Percentiles rank a stretch among this genome's conserved stretches.
These are phyloP conservation scores for Cladosporium sp. DNA, from an alignment of 2,329 filamentous ascomycete species.

Conservation along the genomic window DNA sequence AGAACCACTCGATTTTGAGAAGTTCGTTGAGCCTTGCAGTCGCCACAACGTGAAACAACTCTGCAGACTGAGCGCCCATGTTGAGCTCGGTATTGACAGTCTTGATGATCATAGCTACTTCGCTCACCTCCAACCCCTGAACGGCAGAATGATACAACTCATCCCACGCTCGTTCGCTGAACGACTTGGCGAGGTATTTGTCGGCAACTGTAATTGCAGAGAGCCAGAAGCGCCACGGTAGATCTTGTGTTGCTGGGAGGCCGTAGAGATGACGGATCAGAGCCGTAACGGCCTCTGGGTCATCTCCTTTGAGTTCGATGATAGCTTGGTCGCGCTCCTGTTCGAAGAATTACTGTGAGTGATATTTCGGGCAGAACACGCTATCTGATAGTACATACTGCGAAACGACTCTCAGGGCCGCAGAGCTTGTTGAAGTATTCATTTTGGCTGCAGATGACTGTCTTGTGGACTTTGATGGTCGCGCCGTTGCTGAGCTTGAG, in stretches of 20 bases:
- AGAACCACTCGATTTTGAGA: too few relatives aligned
- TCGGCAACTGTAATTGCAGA: not conserved
- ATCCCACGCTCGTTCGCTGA: not conserved
- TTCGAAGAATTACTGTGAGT: not conserved
- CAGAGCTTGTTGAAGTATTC: conserved; percentile 3
- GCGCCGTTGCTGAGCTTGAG: not conserved
- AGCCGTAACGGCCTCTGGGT: not conserved
- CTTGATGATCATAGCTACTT: too few relatives aligned
- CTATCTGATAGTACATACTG: not conserved
- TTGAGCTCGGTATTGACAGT: too few relatives aligned
- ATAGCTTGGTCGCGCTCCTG: not conserved
- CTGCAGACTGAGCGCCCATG: too few relatives aligned
- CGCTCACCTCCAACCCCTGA: too few relatives aligned
- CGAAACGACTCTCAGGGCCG: not conserved
- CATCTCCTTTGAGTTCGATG: not conserved
- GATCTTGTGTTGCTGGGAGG: not conserved
- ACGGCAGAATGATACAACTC: too few relatives aligned
- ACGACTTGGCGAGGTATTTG: not conserved
- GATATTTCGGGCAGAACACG: not conserved
- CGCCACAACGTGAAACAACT: too few relatives aligned
- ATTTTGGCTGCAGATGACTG: not conserved
- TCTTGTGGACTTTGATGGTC: not conserved
- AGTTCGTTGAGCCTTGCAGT: too few relatives aligned
- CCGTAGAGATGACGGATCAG: conserved; percentile 2
- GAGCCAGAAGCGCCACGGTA: not conserved